Evolutionary conservation across 2,329 filamentous ascomycete species (phyloP).

Genomic region (Colletotrichum sansevieriae): DNA sequence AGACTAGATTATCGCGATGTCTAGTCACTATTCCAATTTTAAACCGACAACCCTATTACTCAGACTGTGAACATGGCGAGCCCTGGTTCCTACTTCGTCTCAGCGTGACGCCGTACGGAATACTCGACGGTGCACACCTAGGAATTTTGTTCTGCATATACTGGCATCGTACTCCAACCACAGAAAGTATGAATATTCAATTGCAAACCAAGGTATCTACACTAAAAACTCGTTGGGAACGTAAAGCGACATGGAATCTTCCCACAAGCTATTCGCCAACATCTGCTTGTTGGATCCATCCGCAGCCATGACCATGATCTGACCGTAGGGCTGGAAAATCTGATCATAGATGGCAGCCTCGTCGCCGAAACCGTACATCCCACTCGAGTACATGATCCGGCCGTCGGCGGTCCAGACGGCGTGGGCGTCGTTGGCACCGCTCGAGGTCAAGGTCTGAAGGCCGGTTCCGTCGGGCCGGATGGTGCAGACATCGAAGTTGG

Average conservation of each 20-base stretch:
- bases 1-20: no score
- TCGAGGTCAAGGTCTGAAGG: conserved; percentile 23
- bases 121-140: no score
- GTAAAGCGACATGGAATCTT: conserved; percentile 36
- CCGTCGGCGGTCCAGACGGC: conserved; percentile 30
- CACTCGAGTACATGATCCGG: conserved; percentile 26
- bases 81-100: no score
- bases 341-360: conserved; percentile 34
- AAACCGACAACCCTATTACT: no score
- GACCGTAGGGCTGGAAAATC: conserved; percentile 29
- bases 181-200: no score
- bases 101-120: no score
- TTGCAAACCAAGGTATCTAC: neutral
- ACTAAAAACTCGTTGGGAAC: conserved; percentile 31
- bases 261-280: conserved; percentile 44
- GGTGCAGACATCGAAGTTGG: conserved; percentile 32
- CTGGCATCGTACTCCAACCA: no score
- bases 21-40: no score
- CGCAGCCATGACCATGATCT: conserved; percentile 31
- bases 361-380: conserved; percentile 33
- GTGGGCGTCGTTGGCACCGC: conserved; percentile 29
- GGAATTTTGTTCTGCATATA: no score
- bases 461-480: conserved; percentile 26
- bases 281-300: conserved; percentile 32
- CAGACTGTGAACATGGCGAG: no score